Conservation (phyloP, 192 early-diverging fungal genomes). For the Backusella australiensis region DNA sequence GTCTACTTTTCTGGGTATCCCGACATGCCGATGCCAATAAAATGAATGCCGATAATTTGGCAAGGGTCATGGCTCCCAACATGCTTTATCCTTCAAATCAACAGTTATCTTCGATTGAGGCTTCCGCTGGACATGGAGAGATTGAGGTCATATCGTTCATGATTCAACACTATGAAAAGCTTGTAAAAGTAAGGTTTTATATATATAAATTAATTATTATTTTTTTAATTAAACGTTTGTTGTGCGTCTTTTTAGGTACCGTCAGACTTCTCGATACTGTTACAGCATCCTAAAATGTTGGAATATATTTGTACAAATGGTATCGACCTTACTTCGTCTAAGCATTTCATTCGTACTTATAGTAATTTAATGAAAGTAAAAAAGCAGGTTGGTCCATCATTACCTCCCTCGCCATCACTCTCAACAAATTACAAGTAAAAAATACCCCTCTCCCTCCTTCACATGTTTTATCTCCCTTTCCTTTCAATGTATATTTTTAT, state of each 20-base stretch:
- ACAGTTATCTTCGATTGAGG: neutral
- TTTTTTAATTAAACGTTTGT: neutral
- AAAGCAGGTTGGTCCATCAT: neutral
- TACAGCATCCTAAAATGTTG: slow-evolving; percentile 10
- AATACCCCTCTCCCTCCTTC: neutral
- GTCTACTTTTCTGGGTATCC: slow-evolving; percentile 20
- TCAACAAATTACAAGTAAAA: slow-evolving; percentile 1
- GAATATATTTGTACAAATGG: neutral
- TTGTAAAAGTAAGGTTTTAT: slow-evolving; percentile 10
- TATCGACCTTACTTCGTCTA: slow-evolving; percentile 5
- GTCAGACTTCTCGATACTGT: neutral
- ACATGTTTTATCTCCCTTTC: too few relatives aligned
- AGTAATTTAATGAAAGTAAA: slow-evolving; percentile 7
- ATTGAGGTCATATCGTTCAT: slow-evolving; percentile 21
- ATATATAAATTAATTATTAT: neutral
- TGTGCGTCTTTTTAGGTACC: slow-evolving; percentile 9
- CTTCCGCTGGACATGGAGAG: neutral
- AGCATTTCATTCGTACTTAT: slow-evolving; percentile 10
- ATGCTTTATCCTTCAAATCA: slow-evolving; percentile 49
- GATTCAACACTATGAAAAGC: slow-evolving; percentile 18
- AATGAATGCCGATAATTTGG: slow-evolving; percentile 23
- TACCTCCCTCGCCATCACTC: slow-evolving; percentile 5
- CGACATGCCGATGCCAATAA: slow-evolving; percentile 11
- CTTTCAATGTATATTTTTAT: neutral
- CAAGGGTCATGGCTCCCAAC: slow-evolving; percentile 23